These are phyloP conservation scores for Thinopyrum elongatum DNA, from an alignment of 176 grass and related monocot genomes.

Conservation along the genomic window DNA sequence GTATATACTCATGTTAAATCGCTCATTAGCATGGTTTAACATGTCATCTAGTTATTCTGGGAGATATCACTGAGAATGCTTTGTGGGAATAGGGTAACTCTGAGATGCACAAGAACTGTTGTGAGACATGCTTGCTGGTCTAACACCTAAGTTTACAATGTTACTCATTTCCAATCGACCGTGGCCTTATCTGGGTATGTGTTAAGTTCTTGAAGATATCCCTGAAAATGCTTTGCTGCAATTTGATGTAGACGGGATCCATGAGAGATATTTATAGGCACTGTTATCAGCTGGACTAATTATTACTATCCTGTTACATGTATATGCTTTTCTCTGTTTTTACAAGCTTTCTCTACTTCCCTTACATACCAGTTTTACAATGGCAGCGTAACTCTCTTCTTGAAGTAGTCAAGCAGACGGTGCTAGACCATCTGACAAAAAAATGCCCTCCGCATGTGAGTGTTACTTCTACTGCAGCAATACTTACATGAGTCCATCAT, in stretches of 20 bases:
- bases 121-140: neutral
- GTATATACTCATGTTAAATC: neutral
- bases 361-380: conserved; percentile 20
- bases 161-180: neutral
- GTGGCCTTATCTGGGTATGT: neutral
- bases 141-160: neutral
- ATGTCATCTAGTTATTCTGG: neutral
- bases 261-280: neutral
- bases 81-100: neutral
- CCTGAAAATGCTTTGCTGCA: neutral
- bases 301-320: conserved; percentile 12
- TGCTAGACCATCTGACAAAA: conserved; percentile 89
- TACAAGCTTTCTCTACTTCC: conserved; percentile 2
- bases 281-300: neutral
- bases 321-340: neutral
- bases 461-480: neutral
- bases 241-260: neutral
- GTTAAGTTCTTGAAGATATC: neutral
- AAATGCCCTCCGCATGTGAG: conserved; percentile 96
- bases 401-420: conserved; percentile 88
- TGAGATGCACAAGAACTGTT: neutral
- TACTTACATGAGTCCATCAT: neutral
- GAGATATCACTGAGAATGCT: neutral
- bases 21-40: neutral
- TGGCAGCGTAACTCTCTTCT: conserved; percentile 81